These are phyloP conservation scores for Starmerella lactis-condensi DNA, from an alignment of 805 yeast genomes.

Conservation along the genomic window DNA sequence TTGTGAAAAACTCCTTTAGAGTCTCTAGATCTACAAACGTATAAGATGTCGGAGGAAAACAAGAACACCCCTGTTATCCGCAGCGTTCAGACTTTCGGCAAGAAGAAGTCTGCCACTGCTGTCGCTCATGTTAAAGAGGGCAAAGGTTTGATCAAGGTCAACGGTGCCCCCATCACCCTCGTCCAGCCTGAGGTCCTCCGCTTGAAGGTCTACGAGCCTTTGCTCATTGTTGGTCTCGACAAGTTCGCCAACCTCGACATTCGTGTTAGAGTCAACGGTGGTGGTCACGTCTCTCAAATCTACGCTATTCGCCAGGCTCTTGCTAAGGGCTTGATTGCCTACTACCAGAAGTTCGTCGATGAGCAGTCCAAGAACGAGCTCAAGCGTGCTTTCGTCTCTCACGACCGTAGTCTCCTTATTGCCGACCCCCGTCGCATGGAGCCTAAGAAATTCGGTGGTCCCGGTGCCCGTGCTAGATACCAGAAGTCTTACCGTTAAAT, in stretches of 20 bases:
- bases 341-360: slow-evolving; percentile 98
- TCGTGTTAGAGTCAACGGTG: slow-evolving; percentile 98
- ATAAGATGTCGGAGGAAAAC: slow-evolving; percentile 11
- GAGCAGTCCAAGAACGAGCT: slow-evolving; percentile 99
- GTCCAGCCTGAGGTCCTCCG: slow-evolving; percentile 98
- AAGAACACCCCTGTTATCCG: slow-evolving; percentile 10
- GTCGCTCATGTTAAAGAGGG: slow-evolving; percentile 99
- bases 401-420: slow-evolving; percentile 98
- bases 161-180: slow-evolving; percentile 97
- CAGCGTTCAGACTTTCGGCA: slow-evolving; percentile 80
- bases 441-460: slow-evolving; percentile 99
- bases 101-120: slow-evolving; percentile 99
- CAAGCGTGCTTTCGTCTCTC: slow-evolving; percentile 90
- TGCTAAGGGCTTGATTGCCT: slow-evolving; percentile 98
- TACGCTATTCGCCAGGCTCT: slow-evolving; percentile 99
- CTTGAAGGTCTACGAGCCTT: slow-evolving; percentile 99
- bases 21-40: slow-evolving; percentile 6
- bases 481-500: slow-evolving; percentile 99
- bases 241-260: slow-evolving; percentile 96
- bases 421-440: slow-evolving; percentile 99
- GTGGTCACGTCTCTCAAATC: slow-evolving; percentile 99
- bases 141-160: slow-evolving; percentile 96
- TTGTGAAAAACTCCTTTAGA: slow-evolving; percentile 1
- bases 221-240: slow-evolving; percentile 94
- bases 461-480: slow-evolving; percentile 99